Conservation (phyloP, 73 alveolate genomes). For the Blepharisma japonicum region DNA sequence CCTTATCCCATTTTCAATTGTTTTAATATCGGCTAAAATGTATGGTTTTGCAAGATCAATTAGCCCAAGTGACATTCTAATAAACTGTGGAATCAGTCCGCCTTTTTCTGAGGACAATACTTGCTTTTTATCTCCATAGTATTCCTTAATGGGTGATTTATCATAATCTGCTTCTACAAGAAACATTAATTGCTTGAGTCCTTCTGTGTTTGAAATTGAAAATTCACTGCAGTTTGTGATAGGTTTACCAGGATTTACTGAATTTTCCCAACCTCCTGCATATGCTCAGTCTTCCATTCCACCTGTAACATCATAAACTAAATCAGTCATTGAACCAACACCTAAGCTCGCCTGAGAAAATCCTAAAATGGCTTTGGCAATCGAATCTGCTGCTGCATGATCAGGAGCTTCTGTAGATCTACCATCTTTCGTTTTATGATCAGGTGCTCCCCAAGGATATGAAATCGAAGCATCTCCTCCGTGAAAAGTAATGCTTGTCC, state of each 20-base stretch:
- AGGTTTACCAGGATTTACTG: slow-evolving; percentile 46
- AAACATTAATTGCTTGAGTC: slow-evolving; percentile 56
- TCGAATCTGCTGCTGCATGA: slow-evolving; percentile 53
- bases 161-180: slow-evolving; percentile 70
- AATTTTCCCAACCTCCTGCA: slow-evolving; percentile 92
- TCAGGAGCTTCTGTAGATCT: slow-evolving; percentile 94
- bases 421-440: slow-evolving; percentile 41
- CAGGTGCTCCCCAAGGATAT: slow-evolving; percentile 95
- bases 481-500: slow-evolving; percentile 85
- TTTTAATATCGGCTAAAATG: slow-evolving; percentile 37
- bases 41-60: slow-evolving; percentile 74
- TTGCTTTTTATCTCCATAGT: slow-evolving; percentile 41
- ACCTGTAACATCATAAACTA: slow-evolving; percentile 90
- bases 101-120: slow-evolving; percentile 44
- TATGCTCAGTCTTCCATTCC: slow-evolving; percentile 99
- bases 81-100: slow-evolving; percentile 79
- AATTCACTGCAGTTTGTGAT: slow-evolving; percentile 60
- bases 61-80: slow-evolving; percentile 71
- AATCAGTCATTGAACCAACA: slow-evolving; percentile 77
- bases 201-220: slow-evolving; percentile 27
- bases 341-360: slow-evolving; percentile 42
- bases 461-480: slow-evolving; percentile 90
- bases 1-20: slow-evolving; percentile 19
- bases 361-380: slow-evolving; percentile 39
- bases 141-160: slow-evolving; percentile 61